phyloP scores from a whole-genome alignment of 306 rosid species.

The Casuarina cunninghamiana region DNA sequence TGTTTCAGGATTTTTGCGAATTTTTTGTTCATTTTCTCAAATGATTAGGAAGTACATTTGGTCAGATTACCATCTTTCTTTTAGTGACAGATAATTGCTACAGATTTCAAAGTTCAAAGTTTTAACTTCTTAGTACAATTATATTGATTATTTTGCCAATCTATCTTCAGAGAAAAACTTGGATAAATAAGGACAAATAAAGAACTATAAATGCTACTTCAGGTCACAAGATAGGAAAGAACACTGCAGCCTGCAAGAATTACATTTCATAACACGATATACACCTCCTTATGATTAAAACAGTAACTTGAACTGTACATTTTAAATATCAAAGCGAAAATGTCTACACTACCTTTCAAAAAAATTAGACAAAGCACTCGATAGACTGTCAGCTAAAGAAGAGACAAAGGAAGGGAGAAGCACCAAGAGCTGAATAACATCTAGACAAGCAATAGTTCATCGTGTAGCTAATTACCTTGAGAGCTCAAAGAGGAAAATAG shows the following conservation, averaged over 20 bases:
- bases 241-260: conserved; percentile 33
- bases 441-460: conserved; percentile 52
- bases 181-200: neutral
- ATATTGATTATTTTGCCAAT: neutral
- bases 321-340: conserved; percentile 34
- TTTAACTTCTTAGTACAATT: conserved; percentile 1
- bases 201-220: neutral
- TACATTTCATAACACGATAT: conserved; percentile 59
- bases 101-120: neutral
- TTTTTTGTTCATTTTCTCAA: neutral
- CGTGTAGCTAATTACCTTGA: conserved; percentile 63
- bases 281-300: conserved; percentile 47
- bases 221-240: neutral
- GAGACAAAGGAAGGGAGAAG: conserved; percentile 32
- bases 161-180: neutral
- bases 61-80: neutral
- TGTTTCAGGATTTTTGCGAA: conserved; percentile 7
- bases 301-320: conserved; percentile 67
- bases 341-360: conserved; percentile 75
- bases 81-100: neutral
- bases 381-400: conserved; percentile 52
- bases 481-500: conserved; percentile 44
- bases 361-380: conserved; percentile 61
- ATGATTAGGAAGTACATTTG: conserved; percentile 6
- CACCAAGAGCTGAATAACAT: conserved; percentile 53